Evolutionary conservation across 176 grass and related monocot species (phyloP).

Genomic region (Musa schizocarpa): DNA sequence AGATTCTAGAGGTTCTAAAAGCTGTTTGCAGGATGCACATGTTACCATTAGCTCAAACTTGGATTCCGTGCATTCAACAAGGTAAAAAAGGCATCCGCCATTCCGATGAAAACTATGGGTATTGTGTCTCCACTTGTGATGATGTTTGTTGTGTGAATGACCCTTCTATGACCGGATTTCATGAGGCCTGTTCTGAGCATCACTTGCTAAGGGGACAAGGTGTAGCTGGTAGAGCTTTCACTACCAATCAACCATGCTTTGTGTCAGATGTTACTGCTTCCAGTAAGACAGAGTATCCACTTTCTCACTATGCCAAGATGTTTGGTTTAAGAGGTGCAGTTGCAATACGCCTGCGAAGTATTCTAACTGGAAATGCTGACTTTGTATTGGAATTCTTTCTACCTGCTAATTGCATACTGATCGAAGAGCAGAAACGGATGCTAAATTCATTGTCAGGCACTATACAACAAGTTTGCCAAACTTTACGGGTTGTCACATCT

Average conservation of each 20-base stretch:
- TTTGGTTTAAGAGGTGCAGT: constrained; percentile 75
- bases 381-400: constrained; percentile 92
- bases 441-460: constrained; percentile 71
- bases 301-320: constrained; percentile 80
- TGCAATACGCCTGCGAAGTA: constrained; percentile 68
- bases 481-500: constrained; percentile 55
- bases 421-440: constrained; percentile 63
- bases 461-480: constrained; percentile 60
- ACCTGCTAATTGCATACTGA: constrained; percentile 39
- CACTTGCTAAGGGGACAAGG: constrained; percentile 66
- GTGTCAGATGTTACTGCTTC: constrained; percentile 54
- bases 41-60: constrained; percentile 82
- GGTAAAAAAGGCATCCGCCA: constrained; percentile 75
- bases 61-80: constrained; percentile 76
- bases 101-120: constrained; percentile 61
- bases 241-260: constrained; percentile 79
- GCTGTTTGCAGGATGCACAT: constrained; percentile 54
- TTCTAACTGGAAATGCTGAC: constrained; percentile 45
- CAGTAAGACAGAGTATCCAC: constrained; percentile 54
- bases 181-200: constrained; percentile 78
- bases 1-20: constrained; percentile 69
- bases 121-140: constrained; percentile 75
- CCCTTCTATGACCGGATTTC: constrained; percentile 44
- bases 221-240: constrained; percentile 64
- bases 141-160: constrained; percentile 64